phyloP scores from a whole-genome alignment of 2,329 filamentous ascomycete species.

The Botrytis paeoniae region DNA sequence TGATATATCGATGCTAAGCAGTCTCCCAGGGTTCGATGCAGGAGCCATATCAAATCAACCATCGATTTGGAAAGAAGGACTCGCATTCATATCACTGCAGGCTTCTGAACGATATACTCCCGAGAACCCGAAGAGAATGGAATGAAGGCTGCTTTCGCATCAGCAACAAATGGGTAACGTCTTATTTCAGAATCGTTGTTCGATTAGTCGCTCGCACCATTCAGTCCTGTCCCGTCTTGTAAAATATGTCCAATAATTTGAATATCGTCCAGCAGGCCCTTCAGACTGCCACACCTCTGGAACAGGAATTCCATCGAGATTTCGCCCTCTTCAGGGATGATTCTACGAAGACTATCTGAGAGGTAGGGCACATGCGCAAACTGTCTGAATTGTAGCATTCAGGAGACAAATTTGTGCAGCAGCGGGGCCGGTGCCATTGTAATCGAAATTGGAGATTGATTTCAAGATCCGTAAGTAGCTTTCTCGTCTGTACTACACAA shows the following conservation, averaged over 20 bases:
- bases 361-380: not conserved
- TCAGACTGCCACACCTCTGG: not conserved
- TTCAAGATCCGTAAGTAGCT: not conserved
- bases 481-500: not conserved
- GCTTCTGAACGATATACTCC: fast-evolving
- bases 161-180: not conserved
- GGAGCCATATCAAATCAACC: not conserved
- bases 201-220: not conserved
- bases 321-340: not conserved
- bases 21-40: not conserved
- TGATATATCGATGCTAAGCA: not conserved
- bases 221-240: not conserved
- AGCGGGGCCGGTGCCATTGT: not conserved
- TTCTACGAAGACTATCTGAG: not conserved
- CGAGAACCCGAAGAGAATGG: not conserved
- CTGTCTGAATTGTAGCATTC: not conserved
- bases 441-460: not conserved
- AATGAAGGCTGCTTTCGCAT: not conserved
- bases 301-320: not conserved
- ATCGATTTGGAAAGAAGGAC: not conserved
- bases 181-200: not conserved
- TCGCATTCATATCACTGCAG: not conserved
- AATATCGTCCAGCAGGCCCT: not conserved
- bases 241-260: not conserved
- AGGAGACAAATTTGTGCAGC: not conserved